These are phyloP conservation scores for Asterophora parasitica DNA, from an alignment of 768 basidiomycete genomes.

Conservation along the genomic window DNA sequence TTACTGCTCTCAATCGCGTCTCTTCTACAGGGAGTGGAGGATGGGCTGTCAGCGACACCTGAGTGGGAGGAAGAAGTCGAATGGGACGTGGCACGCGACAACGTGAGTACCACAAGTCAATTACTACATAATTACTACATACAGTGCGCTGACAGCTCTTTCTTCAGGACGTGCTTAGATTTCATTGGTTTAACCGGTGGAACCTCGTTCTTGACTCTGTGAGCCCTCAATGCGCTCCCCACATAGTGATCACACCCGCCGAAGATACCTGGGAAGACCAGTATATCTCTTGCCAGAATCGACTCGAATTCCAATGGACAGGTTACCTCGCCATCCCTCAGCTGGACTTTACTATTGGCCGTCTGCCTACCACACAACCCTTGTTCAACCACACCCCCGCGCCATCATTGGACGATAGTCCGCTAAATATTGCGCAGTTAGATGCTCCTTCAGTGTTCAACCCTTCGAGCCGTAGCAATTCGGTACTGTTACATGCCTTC, in stretches of 20 bases:
- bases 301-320: constrained; percentile 30
- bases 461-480: constrained; percentile 24
- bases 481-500: constrained; percentile 10
- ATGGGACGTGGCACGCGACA: constrained; percentile 14
- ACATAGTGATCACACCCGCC: constrained; percentile 51
- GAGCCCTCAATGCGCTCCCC: constrained; percentile 35
- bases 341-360: constrained; percentile 11
- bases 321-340: constrained; percentile 32
- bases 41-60: not conserved
- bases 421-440: constrained; percentile 2
- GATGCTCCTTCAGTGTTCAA: constrained; percentile 25
- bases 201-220: constrained; percentile 44
- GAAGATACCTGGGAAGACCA: constrained; percentile 32
- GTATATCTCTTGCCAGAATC: constrained; percentile 30
- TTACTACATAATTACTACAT: not conserved
- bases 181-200: constrained; percentile 21
- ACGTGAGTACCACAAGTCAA: constrained; percentile 9
- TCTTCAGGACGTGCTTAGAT: constrained; percentile 23
- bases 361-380: constrained; percentile 3
- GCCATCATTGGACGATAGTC: not conserved
- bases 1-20: not conserved
- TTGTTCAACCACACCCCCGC: not conserved
- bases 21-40: not conserved
- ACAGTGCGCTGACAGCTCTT: not conserved
- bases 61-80: not conserved